Evolutionary conservation across 2,329 filamentous ascomycete species (phyloP), one percentile per base, ranked within the genome.

Genomic region (Parasarocladium wereldwijsianum): DNA sequence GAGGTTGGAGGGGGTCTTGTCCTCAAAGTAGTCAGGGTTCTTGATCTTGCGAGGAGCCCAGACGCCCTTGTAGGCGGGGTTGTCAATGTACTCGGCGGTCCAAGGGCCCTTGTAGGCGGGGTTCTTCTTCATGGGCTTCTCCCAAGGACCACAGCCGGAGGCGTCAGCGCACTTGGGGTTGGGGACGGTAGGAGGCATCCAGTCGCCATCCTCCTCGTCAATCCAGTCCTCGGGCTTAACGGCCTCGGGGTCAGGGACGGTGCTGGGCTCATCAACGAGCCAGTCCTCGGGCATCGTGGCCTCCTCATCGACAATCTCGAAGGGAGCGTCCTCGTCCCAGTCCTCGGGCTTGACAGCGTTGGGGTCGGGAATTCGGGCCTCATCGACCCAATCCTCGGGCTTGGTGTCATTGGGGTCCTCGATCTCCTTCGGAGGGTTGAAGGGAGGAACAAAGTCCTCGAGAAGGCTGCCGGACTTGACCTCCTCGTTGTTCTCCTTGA

Each of bases 171-270:
- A 96, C 74, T 93, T 93, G 58, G 87, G 82, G 75, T 98, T 96
- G 54, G 84, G 71, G 32, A 98, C 74, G 32, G 76, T 85, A 34
- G 87, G 90, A 31, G 86, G 63, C 43, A 93, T 58, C 85, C 86
- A 98, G 66, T 98, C 90, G 57, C 90, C 90, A 56, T 98, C 90
- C 65, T 98, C 90, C 66, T 98, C 90, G 36, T 98, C 87, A 62
- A 94, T 87, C 90, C 90, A 98, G 55, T 96, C 90, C 62, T 93
- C 86, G 38, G 90, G 90, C 78, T 96, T 98, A 65, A 82, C 68
- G 30, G 87, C 85, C 64, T 93, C 85, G 33, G 90, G 90, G 63
- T 98, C 90, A 34, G 86, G 71, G 37, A 96, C 65, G 41, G 72
- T 80, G 38, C 70, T 60, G 40, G 86, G 72, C 66, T 96, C 90